Conservation (phyloP, 73 alveolate genomes). For the Stentor coeruleus region DNA sequence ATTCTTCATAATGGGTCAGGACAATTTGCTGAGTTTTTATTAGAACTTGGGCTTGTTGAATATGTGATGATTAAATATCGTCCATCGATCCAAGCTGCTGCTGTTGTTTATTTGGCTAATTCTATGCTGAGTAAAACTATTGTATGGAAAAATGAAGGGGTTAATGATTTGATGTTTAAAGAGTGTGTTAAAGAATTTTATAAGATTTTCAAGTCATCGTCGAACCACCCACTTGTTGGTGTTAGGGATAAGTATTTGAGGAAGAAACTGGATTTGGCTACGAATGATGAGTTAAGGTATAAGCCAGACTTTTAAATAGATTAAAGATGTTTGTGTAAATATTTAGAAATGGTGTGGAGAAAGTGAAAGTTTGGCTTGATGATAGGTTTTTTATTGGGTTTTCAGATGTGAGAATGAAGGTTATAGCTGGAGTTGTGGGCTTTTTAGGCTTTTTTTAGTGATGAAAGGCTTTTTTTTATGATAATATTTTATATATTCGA, state of each 20-base stretch:
- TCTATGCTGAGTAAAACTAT: background rate
- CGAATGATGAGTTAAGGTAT: no score
- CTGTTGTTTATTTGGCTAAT: background rate
- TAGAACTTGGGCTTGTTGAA: background rate
- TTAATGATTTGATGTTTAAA: background rate
- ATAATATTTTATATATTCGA: no score
- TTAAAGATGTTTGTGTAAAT: no score
- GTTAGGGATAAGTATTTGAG: background rate
- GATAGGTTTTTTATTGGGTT: no score
- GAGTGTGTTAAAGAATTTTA: background rate
- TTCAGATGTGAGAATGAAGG: no score
- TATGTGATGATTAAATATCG: background rate
- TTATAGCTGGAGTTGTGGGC: no score
- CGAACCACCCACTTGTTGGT: background rate
- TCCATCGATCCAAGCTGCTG: background rate
- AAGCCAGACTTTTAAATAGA: no score
- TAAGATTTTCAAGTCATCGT: background rate
- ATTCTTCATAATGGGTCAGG: background rate
- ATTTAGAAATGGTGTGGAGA: no score
- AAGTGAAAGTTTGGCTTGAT: no score
- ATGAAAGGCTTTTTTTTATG: no score
- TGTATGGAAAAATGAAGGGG: background rate
- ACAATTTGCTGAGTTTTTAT: background rate
- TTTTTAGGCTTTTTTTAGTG: no score
- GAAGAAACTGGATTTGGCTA: no score